Evolutionary conservation across 2,329 filamentous ascomycete genomes (phyloP), one percentile per base, ranked within the genome.

Genomic region (Aspergillus oerlinghausenensis): DNA sequence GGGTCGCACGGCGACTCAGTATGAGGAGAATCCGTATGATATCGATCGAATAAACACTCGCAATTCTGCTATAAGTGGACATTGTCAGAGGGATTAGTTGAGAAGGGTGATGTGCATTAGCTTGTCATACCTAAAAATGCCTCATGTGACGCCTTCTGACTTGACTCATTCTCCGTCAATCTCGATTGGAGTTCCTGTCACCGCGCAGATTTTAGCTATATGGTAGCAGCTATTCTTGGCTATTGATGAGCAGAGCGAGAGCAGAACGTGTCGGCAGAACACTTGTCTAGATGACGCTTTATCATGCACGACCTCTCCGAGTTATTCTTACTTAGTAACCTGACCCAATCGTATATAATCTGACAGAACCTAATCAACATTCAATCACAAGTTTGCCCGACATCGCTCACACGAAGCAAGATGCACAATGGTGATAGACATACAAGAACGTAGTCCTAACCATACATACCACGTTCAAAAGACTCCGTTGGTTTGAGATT

Each of bases 21-120:
- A 58, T 11, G 56, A 58, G 50, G 56, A 55, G 47, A 58, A 58
- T 23, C 56, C 53, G 4, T 58, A 58, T 48, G 56, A 58, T 35
- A 58, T 58, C 47, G 53, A 55, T 17, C 45, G 56, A 10, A 17
- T 58, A 19, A 52, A 58, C 42, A 55, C 56, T 17, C 45, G 50
- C 17, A 52, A 50, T 19, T 58, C 56, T 7, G 32, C 38, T 8
- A 52, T 19, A 4, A 23, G 43, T 26, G 21, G 23, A 25, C 11
- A 17, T 25, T 11, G 23, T 21, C 43, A 17, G 21, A 6, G 23
- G 8, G 42, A 10, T 23, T 45, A 21, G 42, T 45, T 10, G 32
- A 14, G 6, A 17, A 38, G 4, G 11, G 1, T 17, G 14, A 3
- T 38, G 14, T 38, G 32, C 32, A 38, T 38, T 38, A 17, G 32